Evolutionary conservation across 1,284 basidiomycete species (phyloP).

Genomic region (Rhodotorula mucilaginosa): DNA sequence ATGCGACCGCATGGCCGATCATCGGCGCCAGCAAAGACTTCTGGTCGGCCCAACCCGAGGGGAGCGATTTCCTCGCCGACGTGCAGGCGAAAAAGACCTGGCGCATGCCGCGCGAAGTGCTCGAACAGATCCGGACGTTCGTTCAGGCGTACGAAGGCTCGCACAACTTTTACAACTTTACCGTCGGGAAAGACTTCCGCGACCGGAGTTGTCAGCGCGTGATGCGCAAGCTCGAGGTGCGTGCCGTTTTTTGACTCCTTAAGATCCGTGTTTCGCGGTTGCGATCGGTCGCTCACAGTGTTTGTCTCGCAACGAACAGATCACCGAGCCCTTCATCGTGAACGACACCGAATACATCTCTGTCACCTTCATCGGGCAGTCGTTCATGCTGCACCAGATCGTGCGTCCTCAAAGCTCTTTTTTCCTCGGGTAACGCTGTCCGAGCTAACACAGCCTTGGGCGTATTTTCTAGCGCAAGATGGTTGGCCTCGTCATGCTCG

Average conservation of each 20-base stretch:
- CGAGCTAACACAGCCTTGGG: background rate
- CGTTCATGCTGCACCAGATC: conserved; percentile 96
- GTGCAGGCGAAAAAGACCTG: conserved; percentile 61
- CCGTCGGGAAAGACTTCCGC: conserved; percentile 70
- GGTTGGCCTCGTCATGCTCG: conserved; percentile 82
- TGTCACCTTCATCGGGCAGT: conserved; percentile 91
- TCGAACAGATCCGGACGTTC: conserved; percentile 60
- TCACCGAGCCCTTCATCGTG: conserved; percentile 74
- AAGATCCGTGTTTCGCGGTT: too few relatives aligned
- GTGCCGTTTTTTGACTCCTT: conserved; percentile 25
- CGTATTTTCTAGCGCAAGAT: conserved; percentile 80
- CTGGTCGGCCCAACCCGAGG: conserved; percentile 22
- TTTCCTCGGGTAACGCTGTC: background rate
- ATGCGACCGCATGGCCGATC: conserved; percentile 11
- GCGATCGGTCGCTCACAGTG: too few relatives aligned
- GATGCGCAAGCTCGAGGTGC: conserved; percentile 80
- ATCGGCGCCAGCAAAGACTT: conserved; percentile 24
- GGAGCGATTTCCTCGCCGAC: conserved; percentile 23
- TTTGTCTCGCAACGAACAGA: conserved; percentile 51
- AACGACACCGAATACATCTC: conserved; percentile 94
- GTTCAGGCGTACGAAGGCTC: conserved; percentile 68
- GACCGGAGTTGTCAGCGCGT: conserved; percentile 54
- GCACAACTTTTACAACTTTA: conserved; percentile 95
- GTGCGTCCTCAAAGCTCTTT: conserved; percentile 46
- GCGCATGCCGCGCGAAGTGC: conserved; percentile 59